Base-by-base conservation (phyloP, 257 asterid species). In the Buddleja alternifolia region DNA sequence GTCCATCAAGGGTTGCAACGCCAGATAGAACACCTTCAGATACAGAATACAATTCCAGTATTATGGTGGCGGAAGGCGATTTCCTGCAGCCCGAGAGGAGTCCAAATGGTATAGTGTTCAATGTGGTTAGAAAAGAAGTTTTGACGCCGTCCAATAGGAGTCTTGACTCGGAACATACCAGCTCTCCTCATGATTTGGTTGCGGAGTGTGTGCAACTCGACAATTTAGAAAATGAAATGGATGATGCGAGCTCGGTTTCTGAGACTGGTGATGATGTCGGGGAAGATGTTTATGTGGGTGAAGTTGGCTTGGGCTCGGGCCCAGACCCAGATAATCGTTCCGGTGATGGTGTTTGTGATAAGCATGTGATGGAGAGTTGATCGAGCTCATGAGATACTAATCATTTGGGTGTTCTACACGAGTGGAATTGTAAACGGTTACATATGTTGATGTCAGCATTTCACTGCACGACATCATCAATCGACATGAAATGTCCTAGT, bases 131-230 rank as follows among this genome's bases (percentile, higher is more conserved):
- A 80, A 90, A 79, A 70, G 97, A 85, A 16, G 87, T 41, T 34
- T 21, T 93, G 79, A 81, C 97, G 4, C 90, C 98, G 0, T 76
- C 95, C 29, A 80, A 42, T 53, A 58, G 85, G 82, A 84, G 93
- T 71, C 82, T 32, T 1, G 97, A 86, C 51, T 87, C 90, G 8
- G 88, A 78, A 60, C 70, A 76, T 47, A 72, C 63, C 32, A 67
- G 79, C 79, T 76, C 80, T 3, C 54, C 69, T 0, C 78, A 47
- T 20, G 86, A 80, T 50, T 77, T 86, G 1, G 73, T 72, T 14
- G 85, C 88, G 0, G 98, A 92, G 73, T 87, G 86, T 7, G 80
- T 87, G 71, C 96, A 90, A 56, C 88, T 92, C 25, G 98, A 90
- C 42, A 72, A 73, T 42, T 85, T 79, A 0, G 91, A 83, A 2